Evolutionary conservation across 1,284 basidiomycete genomes (phyloP), one percentile per base, ranked within the genome.

Genomic region (Wallemia hederae): DNA sequence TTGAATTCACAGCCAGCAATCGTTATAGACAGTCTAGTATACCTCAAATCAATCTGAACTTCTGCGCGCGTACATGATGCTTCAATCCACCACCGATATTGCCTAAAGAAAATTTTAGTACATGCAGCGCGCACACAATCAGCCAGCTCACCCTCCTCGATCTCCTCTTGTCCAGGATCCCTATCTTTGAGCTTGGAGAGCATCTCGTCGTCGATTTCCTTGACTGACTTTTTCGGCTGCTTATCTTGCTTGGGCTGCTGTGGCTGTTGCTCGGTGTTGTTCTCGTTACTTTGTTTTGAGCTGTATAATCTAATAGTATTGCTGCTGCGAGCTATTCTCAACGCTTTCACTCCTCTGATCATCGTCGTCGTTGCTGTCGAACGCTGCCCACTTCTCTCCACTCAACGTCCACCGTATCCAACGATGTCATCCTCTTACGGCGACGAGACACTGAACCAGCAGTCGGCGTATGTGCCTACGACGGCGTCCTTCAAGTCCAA

Each of bases 391-490:
- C 5, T 49, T 49, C 39, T n/a, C 22, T 14, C 9, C 11, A 5
- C n/a, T n/a, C 39, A n/a, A 49, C 39, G 5, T 15, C n/a, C 39
- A 49, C 3, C 39, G 3, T 49, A n/a, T n/a, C n/a, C 11, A 49
- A 49, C 17, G 7, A 31, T 31, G n/a, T 17, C 39, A 22, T 17
- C n/a, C 14, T 49, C 39, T 17, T 49, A 49, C 39, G 39, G 39
- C 39, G 39, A 49, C n/a, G 14, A 49, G n/a, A 49, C 39, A n/a
- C 39, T 49, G 39, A 49, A 49, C 39, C 84, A 87, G 67, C 84
- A 86, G 69, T 85, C 82, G 69, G 84, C 85, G 56, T 87, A 87
- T 69, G 85, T 87, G 27, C 84, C 84, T 19, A 85, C 85, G 24
- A 84, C 85, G 19, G 83, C 83, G 78, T 82, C 84, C 59, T 84